phyloP scores from a whole-genome alignment of 805 yeast species.

The Dipodascus albidus region DNA sequence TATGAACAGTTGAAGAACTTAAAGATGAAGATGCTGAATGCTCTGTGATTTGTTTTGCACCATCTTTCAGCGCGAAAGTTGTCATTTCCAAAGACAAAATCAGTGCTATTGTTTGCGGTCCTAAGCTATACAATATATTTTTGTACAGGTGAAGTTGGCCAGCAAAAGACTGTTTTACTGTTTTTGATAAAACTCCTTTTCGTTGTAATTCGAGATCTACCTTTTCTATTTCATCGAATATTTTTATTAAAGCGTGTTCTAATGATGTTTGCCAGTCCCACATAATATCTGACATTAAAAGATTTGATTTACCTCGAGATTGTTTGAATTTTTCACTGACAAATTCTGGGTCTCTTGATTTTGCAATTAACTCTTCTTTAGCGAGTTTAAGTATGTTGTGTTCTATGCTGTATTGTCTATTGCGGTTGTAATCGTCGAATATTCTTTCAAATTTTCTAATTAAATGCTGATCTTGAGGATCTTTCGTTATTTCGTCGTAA shows the following conservation, averaged over 20 bases:
- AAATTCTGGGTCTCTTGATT: neutral
- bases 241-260: neutral
- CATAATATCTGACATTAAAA: neutral
- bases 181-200: neutral
- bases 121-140: neutral
- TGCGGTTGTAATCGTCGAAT: constrained; percentile 25
- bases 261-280: neutral
- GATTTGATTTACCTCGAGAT: neutral
- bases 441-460: constrained; percentile 65
- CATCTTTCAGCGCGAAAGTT: neutral
- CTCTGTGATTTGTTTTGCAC: neutral
- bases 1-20: constrained; percentile 71
- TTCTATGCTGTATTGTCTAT: neutral
- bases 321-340: neutral
- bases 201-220: neutral
- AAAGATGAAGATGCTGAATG: neutral
- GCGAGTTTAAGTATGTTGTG: neutral
- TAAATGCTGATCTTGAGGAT: constrained; percentile 32
- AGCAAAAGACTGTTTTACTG: neutral
- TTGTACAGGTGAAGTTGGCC: neutral
- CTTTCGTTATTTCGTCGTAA: neutral
- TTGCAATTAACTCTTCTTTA: neutral
- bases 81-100: neutral
- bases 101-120: neutral
- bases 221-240: neutral